These are phyloP conservation scores for Massarina eburnea DNA, from an alignment of 2,329 filamentous ascomycete species.

Conservation along the genomic window DNA sequence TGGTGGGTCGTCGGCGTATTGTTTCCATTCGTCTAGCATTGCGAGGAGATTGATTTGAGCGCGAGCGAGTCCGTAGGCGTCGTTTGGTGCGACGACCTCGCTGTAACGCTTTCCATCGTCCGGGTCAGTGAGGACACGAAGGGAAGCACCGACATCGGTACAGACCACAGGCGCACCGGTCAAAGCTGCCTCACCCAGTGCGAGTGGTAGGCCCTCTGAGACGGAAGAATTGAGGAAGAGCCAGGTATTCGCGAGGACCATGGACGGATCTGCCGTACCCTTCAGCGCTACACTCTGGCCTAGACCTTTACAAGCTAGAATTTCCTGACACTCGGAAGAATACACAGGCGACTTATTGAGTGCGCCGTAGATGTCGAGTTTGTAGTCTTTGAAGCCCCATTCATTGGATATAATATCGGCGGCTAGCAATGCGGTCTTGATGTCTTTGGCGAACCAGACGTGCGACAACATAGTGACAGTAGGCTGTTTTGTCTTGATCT, in stretches of 20 bases:
- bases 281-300: conserved; percentile 54
- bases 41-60: conserved; percentile 65
- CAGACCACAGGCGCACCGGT: conserved; percentile 59
- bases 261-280: conserved; percentile 58
- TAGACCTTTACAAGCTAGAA: conserved; percentile 59
- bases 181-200: conserved; percentile 60
- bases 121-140: conserved; percentile 58
- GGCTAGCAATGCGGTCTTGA: conserved; percentile 64
- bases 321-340: conserved; percentile 60
- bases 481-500: conserved; percentile 60
- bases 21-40: conserved; percentile 63
- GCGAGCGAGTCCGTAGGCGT: conserved; percentile 60
- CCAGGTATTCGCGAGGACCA: conserved; percentile 47
- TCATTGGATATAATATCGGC: conserved; percentile 67
- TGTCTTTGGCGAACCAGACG: conserved; percentile 62
- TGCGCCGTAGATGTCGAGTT: conserved; percentile 64
- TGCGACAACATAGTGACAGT: conserved; percentile 69
- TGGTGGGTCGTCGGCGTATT: conserved; percentile 57
- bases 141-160: conserved; percentile 59
- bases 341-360: conserved; percentile 65
- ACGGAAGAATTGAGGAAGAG: conserved; percentile 58
- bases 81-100: conserved; percentile 66
- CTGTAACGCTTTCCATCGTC: conserved; percentile 54
- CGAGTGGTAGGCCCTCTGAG: conserved; percentile 59
- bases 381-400: conserved; percentile 66